Evolutionary conservation across 495 filamentous ascomycete species (phyloP).

Genomic region (Penicillium lividum): DNA sequence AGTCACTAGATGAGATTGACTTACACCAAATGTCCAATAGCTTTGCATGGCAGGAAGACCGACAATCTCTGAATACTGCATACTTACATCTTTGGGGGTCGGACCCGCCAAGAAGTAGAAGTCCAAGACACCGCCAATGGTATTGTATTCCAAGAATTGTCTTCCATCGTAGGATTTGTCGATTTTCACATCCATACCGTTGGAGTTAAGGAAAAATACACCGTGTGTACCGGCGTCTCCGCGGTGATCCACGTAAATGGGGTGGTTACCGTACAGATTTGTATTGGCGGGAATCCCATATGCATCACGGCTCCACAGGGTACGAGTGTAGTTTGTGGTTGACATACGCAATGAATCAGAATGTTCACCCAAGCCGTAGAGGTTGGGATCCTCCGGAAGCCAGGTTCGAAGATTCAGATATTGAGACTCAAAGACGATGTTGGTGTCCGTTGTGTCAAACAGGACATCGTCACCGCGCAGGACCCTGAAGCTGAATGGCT

Average conservation of each 20-base stretch:
- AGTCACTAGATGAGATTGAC: constrained; percentile 6
- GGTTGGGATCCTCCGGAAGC: constrained; percentile 64
- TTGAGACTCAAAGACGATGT: constrained; percentile 76
- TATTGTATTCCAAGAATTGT: constrained; percentile 85
- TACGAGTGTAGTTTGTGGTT: constrained; percentile 74
- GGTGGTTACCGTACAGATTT: constrained; percentile 86
- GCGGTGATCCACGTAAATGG: constrained; percentile 82
- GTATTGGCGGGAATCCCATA: constrained; percentile 63
- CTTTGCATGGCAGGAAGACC: constrained; percentile 76
- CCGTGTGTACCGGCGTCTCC: constrained; percentile 68
- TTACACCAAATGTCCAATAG: constrained; percentile 76
- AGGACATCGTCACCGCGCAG: constrained; percentile 65
- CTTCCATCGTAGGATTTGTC: constrained; percentile 58
- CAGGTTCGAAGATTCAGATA: constrained; percentile 71
- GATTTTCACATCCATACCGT: constrained; percentile 88
- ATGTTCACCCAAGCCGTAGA: constrained; percentile 83
- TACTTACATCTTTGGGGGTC: constrained; percentile 66
- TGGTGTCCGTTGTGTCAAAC: constrained; percentile 71
- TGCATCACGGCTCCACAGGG: constrained; percentile 77
- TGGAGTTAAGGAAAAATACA: constrained; percentile 79
- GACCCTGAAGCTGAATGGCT: constrained; percentile 80
- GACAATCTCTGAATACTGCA: constrained; percentile 72
- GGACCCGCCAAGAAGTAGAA: constrained; percentile 83
- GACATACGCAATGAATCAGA: constrained; percentile 71
- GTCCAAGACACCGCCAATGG: constrained; percentile 77